Evolutionary conservation across 352 stramenopile species (phyloP), one percentile per base, ranked within the genome.

Genomic region (Stephanocyclus meneghinianus): DNA sequence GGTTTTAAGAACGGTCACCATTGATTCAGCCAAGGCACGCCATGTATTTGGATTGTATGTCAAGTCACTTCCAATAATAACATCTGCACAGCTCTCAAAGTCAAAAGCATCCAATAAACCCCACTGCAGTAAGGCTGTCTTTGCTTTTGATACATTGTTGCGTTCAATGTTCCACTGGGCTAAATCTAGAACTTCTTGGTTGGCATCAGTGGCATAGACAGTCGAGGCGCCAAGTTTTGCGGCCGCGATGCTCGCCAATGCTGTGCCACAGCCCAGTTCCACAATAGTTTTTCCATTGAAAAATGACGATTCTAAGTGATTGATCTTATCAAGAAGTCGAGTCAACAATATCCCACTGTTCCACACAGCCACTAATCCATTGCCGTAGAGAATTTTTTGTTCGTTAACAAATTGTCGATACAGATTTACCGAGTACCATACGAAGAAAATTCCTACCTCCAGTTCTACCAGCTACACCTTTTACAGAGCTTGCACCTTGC

Each of bases 11-110:
- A 91, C 59, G 5, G 74, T 84, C 13, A 26, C 64, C 69, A 89
- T 84, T 15, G 82, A 87, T 73, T 89, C 85, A 7, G 82, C 80
- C 0, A 91, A 37, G 6, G 73, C 44, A 40, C 71, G 32, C 85
- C 85, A 91, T 2, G 62, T 76, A 42, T 81, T 81, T 56, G 73
- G 59, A 73, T 89, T 91, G 51, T 91, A 91, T 0, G 83, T 89
- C 7, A 91, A 60, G 71, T 91, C 85, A 40, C 70, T 75, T 47
- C 85, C 85, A 44, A 91, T 68, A 6, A 91, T 59, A 44, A 87
- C 60, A 72, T 87, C 76, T 7, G 78, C 82, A 26, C 2, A 42
- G 57, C 78, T 71, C 2, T 59, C 74, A 62, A 81, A 88, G 30
- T 89, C 83, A 56, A 79, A 71, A 4, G 77, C 74, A 72, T 83